Percentiles rank a stretch among this genome's conserved stretches.
phyloP scores from a whole-genome alignment of 139 green algal genomes.

The Chlamydomonas eustigma region DNA sequence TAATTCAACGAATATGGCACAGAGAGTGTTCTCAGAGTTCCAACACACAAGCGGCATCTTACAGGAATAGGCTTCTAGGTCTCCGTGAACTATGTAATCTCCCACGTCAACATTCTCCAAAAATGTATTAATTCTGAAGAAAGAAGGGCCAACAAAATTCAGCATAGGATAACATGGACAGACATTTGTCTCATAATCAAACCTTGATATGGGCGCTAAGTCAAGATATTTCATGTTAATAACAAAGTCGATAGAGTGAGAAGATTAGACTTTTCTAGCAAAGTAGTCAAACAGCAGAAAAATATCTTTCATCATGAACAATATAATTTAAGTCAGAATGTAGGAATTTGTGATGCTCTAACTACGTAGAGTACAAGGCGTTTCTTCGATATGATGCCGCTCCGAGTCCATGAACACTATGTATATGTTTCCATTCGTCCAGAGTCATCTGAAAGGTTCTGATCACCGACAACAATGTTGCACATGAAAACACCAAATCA shows the following conservation, averaged over 20 bases:
- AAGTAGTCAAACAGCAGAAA: not conserved
- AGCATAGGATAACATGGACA: no score
- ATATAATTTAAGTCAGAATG: not conserved
- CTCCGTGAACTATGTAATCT: slow-evolving; percentile 81
- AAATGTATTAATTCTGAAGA: slow-evolving; percentile 77
- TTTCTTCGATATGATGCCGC: no score
- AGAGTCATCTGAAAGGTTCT: no score
- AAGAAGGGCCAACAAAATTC: not conserved
- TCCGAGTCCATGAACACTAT: no score
- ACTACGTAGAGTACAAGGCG: no score
- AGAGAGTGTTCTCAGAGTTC: no score
- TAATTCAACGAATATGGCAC: no score
- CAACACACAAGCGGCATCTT: slow-evolving; percentile 35
- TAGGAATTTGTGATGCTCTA: no score
- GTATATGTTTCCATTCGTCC: no score
- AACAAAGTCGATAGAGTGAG: not conserved
- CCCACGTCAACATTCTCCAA: slow-evolving; percentile 86
- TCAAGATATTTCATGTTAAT: slow-evolving; percentile 30
- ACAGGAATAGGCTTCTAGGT: slow-evolving; percentile 95
- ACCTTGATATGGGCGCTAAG: slow-evolving; percentile 23
- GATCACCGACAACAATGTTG: no score
- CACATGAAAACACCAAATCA: no score
- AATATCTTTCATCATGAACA: not conserved
- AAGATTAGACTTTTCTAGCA: not conserved
- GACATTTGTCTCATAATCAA: no score